Percentiles rank a stretch among this genome's conserved stretches.
phyloP scores from a whole-genome alignment of 768 basidiomycete genomes.

The Cystofilobasidium bisporidii region DNA sequence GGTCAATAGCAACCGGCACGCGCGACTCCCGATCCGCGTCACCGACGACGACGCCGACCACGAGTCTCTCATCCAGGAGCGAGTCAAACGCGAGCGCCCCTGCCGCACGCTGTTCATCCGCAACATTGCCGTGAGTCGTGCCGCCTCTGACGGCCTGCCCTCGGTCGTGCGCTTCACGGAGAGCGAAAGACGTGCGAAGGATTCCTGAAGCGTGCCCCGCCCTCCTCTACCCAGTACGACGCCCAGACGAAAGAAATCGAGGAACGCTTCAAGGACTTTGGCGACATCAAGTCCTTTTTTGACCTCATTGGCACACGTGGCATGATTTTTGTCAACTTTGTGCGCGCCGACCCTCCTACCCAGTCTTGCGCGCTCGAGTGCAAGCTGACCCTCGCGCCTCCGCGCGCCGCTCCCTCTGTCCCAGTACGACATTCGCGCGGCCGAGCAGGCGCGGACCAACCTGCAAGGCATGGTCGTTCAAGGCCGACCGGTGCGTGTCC shows the following conservation, averaged over 20 bases:
- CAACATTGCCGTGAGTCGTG: slow-evolving; percentile 91
- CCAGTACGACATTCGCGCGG: slow-evolving; percentile 85
- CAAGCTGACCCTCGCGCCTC: background rate
- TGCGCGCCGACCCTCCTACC: slow-evolving; percentile 47
- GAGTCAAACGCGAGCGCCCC: slow-evolving; percentile 84
- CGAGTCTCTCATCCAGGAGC: slow-evolving; percentile 84
- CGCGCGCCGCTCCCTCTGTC: too few relatives aligned
- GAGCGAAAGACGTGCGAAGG: background rate
- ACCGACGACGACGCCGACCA: slow-evolving; percentile 41
- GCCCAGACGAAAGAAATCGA: slow-evolving; percentile 57
- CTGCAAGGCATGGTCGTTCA: slow-evolving; percentile 82
- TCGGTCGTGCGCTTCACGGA: background rate
- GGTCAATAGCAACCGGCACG: background rate
- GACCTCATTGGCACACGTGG: slow-evolving; percentile 87
- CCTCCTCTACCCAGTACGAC: slow-evolving; percentile 37
- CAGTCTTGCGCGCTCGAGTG: background rate
- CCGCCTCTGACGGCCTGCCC: background rate
- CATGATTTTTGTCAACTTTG: slow-evolving; percentile 99
- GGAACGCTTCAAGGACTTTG: slow-evolving; percentile 77
- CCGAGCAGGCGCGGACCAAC: slow-evolving; percentile 80
- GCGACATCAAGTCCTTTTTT: slow-evolving; percentile 94
- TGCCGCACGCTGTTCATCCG: slow-evolving; percentile 94
- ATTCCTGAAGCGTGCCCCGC: background rate
- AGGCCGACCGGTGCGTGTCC: slow-evolving; percentile 69
- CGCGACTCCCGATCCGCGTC: background rate